These are phyloP conservation scores for Calonectria pseudoreteaudii DNA, from an alignment of 2,329 filamentous ascomycete genomes.

Conservation along the genomic window DNA sequence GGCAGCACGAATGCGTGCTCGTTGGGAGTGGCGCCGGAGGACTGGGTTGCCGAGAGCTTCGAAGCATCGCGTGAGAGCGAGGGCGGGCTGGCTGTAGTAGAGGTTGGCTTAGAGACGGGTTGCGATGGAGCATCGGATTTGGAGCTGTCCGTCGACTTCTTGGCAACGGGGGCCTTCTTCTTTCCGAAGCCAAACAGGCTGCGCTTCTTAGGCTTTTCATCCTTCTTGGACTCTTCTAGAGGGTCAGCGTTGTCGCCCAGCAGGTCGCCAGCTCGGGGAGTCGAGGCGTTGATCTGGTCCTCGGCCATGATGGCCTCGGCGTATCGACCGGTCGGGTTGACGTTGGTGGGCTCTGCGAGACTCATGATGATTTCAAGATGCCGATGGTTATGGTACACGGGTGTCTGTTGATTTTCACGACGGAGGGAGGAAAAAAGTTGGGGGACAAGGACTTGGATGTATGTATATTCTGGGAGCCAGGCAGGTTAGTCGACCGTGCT, in stretches of 20 bases:
- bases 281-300: constrained; percentile 45
- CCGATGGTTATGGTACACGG: constrained; percentile 1
- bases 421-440: neutral
- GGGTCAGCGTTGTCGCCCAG: constrained; percentile 51
- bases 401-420: constrained; percentile 3
- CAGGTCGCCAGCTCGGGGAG: constrained; percentile 53
- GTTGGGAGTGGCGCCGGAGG: constrained; percentile 57
- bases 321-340: constrained; percentile 33
- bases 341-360: constrained; percentile 44
- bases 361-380: constrained; percentile 41
- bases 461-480: constrained; percentile 1
- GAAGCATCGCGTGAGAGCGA: constrained; percentile 50
- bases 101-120: constrained; percentile 51
- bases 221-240: constrained; percentile 34
- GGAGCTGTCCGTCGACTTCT: constrained; percentile 29
- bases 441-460: neutral
- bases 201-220: constrained; percentile 62
- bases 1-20: constrained; percentile 62
- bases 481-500: constrained; percentile 16
- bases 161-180: constrained; percentile 59
- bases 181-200: constrained; percentile 71
- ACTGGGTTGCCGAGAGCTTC: constrained; percentile 51
- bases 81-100: constrained; percentile 47
- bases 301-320: constrained; percentile 40
- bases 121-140: constrained; percentile 36